These are phyloP conservation scores for Sporothrix euskadiensis DNA, from an alignment of 2,329 filamentous ascomycete genomes.

Conservation along the genomic window DNA sequence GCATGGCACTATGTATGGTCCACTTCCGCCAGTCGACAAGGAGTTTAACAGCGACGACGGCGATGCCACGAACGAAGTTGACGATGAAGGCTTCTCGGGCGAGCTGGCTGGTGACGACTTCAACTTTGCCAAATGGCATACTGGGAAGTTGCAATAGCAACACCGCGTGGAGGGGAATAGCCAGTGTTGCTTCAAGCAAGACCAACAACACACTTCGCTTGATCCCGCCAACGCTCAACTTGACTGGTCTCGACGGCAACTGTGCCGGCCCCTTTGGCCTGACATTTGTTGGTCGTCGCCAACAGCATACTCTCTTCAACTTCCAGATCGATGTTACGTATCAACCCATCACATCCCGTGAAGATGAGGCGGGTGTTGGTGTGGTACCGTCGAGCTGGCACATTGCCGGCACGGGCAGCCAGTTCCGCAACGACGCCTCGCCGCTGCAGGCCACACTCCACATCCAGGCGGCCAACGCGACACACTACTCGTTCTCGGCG, in stretches of 20 bases:
- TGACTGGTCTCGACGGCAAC: conserved; percentile 55
- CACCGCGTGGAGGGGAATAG: background rate
- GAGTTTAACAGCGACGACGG: background rate
- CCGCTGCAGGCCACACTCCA: conserved; percentile 41
- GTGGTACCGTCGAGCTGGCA: conserved; percentile 46
- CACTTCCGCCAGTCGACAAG: conserved; percentile 30
- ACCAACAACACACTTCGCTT: conserved; percentile 47
- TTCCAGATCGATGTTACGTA: conserved; percentile 52
- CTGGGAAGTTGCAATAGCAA: conserved; percentile 33
- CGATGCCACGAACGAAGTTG: background rate
- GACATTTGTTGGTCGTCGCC: conserved; percentile 58
- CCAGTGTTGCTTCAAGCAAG: background rate
- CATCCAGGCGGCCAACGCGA: conserved; percentile 48
- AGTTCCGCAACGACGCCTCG: conserved; percentile 1
- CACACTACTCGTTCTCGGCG: conserved; percentile 47
- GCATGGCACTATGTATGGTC: conserved; percentile 37
- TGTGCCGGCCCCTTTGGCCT: conserved; percentile 50
- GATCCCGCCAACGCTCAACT: conserved; percentile 51
- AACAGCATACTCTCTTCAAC: conserved; percentile 57
- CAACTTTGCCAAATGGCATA: conserved; percentile 38
- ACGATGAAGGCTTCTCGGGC: background rate
- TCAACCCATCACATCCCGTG: conserved; percentile 37
- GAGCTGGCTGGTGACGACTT: conserved; percentile 35
- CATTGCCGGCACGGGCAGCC: conserved; percentile 30
- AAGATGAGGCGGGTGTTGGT: conserved; percentile 55